A percentile compares a stretch with the other conserved stretches of the same genome.
These are phyloP conservation scores for Hyaloscypha bicolor DNA, from an alignment of 495 filamentous ascomycete species.

Conservation along the genomic window DNA sequence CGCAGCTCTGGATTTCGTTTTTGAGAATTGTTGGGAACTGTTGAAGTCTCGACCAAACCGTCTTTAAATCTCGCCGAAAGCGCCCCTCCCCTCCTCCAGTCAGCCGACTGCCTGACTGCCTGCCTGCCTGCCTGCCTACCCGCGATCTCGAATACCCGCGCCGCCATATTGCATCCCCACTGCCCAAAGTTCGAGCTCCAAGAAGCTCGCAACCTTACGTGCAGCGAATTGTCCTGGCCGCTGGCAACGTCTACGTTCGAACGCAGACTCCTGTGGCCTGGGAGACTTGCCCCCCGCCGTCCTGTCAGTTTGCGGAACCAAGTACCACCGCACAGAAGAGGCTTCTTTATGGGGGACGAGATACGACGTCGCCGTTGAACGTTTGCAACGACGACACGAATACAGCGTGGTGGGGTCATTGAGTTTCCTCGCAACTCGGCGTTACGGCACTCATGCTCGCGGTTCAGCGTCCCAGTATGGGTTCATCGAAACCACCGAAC, in stretches of 20 bases:
- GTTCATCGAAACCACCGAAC: constrained; percentile 44
- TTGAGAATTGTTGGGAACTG: constrained; percentile 4
- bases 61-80: background rate
- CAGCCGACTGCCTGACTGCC: background rate
- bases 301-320: background rate
- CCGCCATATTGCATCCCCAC: background rate
- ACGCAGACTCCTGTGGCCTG: background rate
- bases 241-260: background rate
- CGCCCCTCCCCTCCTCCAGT: background rate
- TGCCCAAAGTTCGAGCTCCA: constrained; percentile 3
- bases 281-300: background rate
- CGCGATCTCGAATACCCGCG: background rate
- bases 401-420: background rate
- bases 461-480: constrained; percentile 49
- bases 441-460: constrained; percentile 46
- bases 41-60: background rate
- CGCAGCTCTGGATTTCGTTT: background rate
- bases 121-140: no score
- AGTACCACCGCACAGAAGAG: constrained; percentile 1
- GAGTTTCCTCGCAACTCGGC: constrained; percentile 4
- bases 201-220: constrained; percentile 4
- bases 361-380: constrained; percentile 11
- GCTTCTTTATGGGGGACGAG: constrained; percentile 12
- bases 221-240: background rate
- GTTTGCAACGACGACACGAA: constrained; percentile 7